A percentile compares a stretch with the other conserved stretches of the same genome.
Conservation (phyloP, 2,329 filamentous ascomycete species). For the Scolecobasidium constrictum region DNA sequence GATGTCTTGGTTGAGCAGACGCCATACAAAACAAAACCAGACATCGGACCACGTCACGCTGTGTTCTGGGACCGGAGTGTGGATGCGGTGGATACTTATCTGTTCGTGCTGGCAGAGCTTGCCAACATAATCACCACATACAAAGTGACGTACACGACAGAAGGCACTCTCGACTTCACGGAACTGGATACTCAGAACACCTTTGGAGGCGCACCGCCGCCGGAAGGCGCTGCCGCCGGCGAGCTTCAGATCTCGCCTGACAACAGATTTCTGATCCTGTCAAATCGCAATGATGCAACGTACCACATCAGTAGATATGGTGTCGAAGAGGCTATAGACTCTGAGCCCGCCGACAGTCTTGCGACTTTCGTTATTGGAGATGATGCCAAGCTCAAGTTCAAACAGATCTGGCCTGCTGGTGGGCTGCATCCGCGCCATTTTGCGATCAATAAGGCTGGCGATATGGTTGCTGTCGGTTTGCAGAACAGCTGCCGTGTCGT, state of each 20-base stretch:
- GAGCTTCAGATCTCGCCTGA: slow-evolving; percentile 42
- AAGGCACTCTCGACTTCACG: slow-evolving; percentile 35
- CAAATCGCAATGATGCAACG: slow-evolving; percentile 53
- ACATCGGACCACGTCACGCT: slow-evolving; percentile 25
- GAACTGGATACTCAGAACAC: slow-evolving; percentile 37
- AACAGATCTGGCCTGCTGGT: slow-evolving; percentile 51
- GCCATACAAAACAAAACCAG: slow-evolving; percentile 9
- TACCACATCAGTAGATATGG: too few relatives aligned
- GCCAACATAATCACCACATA: slow-evolving; percentile 41
- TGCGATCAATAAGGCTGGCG: slow-evolving; percentile 52
- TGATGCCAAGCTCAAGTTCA: slow-evolving; percentile 44
- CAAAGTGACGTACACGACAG: slow-evolving; percentile 31
- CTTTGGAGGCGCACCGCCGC: slow-evolving; percentile 32
- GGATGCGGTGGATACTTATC: slow-evolving; percentile 2
- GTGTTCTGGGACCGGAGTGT: slow-evolving; percentile 21
- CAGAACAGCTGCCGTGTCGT: slow-evolving; percentile 51
- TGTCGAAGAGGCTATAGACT: too few relatives aligned
- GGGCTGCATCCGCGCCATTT: slow-evolving; percentile 59
- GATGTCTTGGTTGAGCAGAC: slow-evolving; percentile 7
- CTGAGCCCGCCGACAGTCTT: slow-evolving; percentile 52
- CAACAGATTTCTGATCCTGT: slow-evolving; percentile 52
- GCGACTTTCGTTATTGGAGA: slow-evolving; percentile 49
- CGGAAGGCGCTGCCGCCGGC: slow-evolving; percentile 39
- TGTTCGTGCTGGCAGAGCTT: slow-evolving; percentile 38
- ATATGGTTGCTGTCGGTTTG: slow-evolving; percentile 53